Evolutionary conservation across 306 rosid genomes (phyloP), one percentile per base, ranked within the genome.

Genomic region (Acmispon strigosus): DNA sequence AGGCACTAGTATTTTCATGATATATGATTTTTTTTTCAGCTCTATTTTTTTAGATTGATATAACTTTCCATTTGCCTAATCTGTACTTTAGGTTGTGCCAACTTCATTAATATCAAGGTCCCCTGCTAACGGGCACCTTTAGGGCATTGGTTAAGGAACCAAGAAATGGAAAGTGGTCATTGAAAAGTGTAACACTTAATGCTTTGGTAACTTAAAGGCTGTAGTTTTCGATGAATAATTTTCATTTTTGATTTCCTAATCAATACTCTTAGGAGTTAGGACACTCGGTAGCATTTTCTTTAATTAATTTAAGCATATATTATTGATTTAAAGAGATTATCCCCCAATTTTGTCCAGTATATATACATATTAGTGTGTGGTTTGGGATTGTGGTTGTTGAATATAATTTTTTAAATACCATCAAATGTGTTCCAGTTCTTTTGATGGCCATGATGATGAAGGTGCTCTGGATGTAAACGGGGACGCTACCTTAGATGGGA

Each of bases 401-500:
- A 10, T 68, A 62, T 63, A 68, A 54, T 60, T 36, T 11, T 16
- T 60, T 72, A 56, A 57, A 69, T 64, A 42, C 37, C n/a, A n/a
- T 66, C 43, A 62, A 65, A 63, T 45, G 22, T 65, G 63, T 78
- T 90, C 58, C 89, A 94, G 99, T 71, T 90, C 95, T 72, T 78
- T 82, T 69, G 97, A 91, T 80, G 95, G 92, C 65, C 91, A 73
- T 44, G 97, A 86, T 12, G 99, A 91, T 81, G 92, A 84, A 36
- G 88, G 86, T 64, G 53, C 81, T 75, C 22, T 67, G 65, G 92
- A 90, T 69, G 58, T 66, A 72, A 86, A 80, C 69, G 88, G 84
- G 44, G 96, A 87, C 69, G 83, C 81, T 69, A 77, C 76, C 59
- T 75, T 74, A 77, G 87, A 90, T 67, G 93, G 91, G 59, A 76